phyloP scores from a whole-genome alignment of 768 basidiomycete species.

The Zangia roseola region DNA sequence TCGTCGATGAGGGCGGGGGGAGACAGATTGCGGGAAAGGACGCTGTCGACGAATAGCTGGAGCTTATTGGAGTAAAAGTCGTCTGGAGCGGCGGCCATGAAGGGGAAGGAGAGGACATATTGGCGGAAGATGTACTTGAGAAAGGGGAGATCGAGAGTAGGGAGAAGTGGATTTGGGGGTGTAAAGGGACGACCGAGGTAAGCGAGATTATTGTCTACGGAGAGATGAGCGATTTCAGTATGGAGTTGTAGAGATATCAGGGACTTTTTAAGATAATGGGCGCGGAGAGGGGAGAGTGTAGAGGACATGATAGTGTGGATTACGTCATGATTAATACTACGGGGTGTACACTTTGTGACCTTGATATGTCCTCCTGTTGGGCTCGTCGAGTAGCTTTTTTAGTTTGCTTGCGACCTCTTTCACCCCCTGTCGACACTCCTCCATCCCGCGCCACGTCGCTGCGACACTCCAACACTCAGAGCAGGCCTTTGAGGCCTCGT shows the following conservation, averaged over 20 bases:
- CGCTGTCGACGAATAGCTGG: slow-evolving; percentile 87
- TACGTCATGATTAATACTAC: slow-evolving; percentile 10
- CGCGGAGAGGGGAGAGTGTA: slow-evolving; percentile 79
- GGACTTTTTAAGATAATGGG: slow-evolving; percentile 98
- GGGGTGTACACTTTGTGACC: slow-evolving; percentile 35
- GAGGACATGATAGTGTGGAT: background rate
- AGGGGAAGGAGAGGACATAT: slow-evolving; percentile 72
- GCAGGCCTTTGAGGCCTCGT: slow-evolving; percentile 57
- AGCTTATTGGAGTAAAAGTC: slow-evolving; percentile 94
- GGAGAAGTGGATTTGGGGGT: slow-evolving; percentile 49
- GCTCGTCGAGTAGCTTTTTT: slow-evolving; percentile 44
- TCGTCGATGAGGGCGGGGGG: slow-evolving; percentile 60
- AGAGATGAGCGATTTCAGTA: slow-evolving; percentile 72
- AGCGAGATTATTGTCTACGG: slow-evolving; percentile 61
- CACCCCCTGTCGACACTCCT: slow-evolving; percentile 61
- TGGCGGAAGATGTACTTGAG: slow-evolving; percentile 88
- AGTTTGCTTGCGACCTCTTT: slow-evolving; percentile 60
- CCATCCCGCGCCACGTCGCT: slow-evolving; percentile 65
- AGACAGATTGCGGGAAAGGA: slow-evolving; percentile 77
- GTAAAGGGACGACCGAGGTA: slow-evolving; percentile 88
- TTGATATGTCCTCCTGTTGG: slow-evolving; percentile 30
- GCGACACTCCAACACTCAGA: slow-evolving; percentile 81
- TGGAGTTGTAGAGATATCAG: slow-evolving; percentile 84
- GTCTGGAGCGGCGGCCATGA: slow-evolving; percentile 84
- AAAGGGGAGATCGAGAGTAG: slow-evolving; percentile 77